Base-by-base conservation (phyloP, 2,329 filamentous ascomycete genomes). In the Cucurbitaria berberidis region DNA sequence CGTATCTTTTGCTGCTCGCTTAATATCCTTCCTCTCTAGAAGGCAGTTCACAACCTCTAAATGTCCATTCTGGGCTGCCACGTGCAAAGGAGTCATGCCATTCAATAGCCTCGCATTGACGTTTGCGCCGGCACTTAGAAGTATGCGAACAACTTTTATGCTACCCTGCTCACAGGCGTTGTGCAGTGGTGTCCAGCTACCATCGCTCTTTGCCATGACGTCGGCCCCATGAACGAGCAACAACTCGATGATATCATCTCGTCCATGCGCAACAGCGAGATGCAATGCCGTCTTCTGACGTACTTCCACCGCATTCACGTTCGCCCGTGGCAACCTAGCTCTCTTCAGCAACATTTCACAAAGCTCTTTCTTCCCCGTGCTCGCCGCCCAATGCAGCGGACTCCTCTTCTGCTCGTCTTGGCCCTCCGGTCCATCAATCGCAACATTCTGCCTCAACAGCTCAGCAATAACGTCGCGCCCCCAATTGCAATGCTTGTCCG, bases 361-460 rank as follows among this genome's bases (percentile, higher is more conserved):
- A 10, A 85, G 72, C 27, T 76, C 74, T 44, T 78, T 71, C 61
- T 85, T 84, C 16, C 81, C 81, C 39, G 83, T 84, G 21, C 81
- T 82, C 30, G 82, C 84, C 1, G 84, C 83, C 83, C 83, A 86
- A 54, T 85, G 78, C 36, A 86, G 66, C 2, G 84, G 80, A 26
- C 81, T 83, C 11, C 84, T 77, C 9, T 80, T 79, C 19, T 80
- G 65, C 45, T 76, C 74, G 62, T 82, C 80, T 24, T 73, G 70
- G 0, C 74, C 76, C 1, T 66, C 65, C 3, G 63, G 60, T 6
- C 74, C 77, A 55, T 80, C 77, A 26, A 81, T 66, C 10, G 68
- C 60, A 52, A 77, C 76, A 19, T 72, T 66, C 4, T 74, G 75
- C 18, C 66, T 59, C 41, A 81, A 56, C 32, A 82, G 53, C 44